phyloP scores from a whole-genome alignment of 768 basidiomycete genomes.

The Mycena leptocephala region DNA sequence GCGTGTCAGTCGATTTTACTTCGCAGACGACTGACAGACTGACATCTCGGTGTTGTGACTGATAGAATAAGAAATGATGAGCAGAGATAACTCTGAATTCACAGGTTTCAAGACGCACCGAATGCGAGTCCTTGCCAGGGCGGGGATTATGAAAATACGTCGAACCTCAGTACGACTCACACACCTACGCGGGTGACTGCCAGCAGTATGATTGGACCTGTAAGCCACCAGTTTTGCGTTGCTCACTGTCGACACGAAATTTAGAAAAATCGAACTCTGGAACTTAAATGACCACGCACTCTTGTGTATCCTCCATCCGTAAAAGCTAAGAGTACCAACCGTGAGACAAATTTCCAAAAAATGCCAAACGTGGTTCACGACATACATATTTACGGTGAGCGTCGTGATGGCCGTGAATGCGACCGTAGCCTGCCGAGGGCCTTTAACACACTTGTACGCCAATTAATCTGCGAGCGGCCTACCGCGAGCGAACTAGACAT shows the following conservation, averaged over 20 bases:
- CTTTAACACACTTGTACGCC: not conserved
- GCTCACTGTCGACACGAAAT: constrained; percentile 12
- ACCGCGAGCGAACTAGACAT: not conserved
- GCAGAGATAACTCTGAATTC: too few relatives aligned
- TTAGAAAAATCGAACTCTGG: not conserved
- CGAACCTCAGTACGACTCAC: not conserved
- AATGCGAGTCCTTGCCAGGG: not conserved
- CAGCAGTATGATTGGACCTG: constrained; percentile 20
- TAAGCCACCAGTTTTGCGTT: constrained; percentile 32
- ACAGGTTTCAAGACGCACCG: not conserved
- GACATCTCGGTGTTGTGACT: constrained; percentile 23
- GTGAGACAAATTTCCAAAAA: too few relatives aligned
- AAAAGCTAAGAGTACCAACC: not conserved
- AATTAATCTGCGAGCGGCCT: not conserved
- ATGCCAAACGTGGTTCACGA: too few relatives aligned
- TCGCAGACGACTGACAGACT: not conserved
- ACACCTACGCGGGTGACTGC: not conserved
- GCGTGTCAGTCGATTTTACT: not conserved
- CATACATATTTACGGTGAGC: constrained; percentile 29
- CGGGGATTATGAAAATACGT: not conserved
- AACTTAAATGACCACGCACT: not conserved
- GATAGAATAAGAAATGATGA: too few relatives aligned
- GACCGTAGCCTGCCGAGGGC: constrained; percentile 1
- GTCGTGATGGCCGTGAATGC: constrained; percentile 28
- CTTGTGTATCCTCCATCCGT: constrained; percentile 25